These are phyloP conservation scores for Phaseolus coccineus DNA, from an alignment of 331 rosid species.

Conservation along the genomic window DNA sequence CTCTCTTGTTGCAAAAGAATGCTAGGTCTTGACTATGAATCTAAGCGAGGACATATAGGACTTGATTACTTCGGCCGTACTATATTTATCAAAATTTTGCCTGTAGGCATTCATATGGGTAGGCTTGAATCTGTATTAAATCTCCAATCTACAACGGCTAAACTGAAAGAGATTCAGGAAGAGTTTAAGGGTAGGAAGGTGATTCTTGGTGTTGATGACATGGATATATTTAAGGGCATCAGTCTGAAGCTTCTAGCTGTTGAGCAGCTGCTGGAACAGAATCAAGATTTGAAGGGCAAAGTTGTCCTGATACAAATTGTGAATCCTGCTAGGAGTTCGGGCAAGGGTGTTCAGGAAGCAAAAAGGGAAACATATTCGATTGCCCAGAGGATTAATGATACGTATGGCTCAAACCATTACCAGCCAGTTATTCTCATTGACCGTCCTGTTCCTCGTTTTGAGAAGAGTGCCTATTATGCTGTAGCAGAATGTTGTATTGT, in stretches of 20 bases:
- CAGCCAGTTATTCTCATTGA: constrained; percentile 80
- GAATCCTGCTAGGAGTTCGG: constrained; percentile 93
- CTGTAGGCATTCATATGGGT: constrained; percentile 98
- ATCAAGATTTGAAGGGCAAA: constrained; percentile 66
- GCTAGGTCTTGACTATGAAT: constrained; percentile 93
- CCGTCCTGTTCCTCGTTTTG: constrained; percentile 82
- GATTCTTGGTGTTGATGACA: constrained; percentile 90
- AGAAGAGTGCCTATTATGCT: constrained; percentile 92
- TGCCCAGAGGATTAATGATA: constrained; percentile 73
- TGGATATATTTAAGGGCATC: constrained; percentile 95
- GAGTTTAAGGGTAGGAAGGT: constrained; percentile 76
- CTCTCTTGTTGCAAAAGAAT: constrained; percentile 98
- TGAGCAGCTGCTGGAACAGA: constrained; percentile 86
- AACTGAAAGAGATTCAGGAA: constrained; percentile 76
- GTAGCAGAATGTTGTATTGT: constrained; percentile 94
- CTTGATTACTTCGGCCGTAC: constrained; percentile 94
- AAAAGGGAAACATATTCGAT: constrained; percentile 75
- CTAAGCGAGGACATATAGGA: constrained; percentile 92
- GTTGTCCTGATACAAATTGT: constrained; percentile 82
- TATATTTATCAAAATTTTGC: constrained; percentile 82
- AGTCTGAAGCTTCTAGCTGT: constrained; percentile 84
- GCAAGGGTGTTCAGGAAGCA: constrained; percentile 90
- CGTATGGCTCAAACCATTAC: constrained; percentile 73
- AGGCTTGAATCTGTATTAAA: constrained; percentile 80
- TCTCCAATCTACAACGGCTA: constrained; percentile 74